Evolutionary conservation across 306 rosid species (phyloP), one percentile per base, ranked within the genome.

Genomic region (Cicer chorassanicum): DNA sequence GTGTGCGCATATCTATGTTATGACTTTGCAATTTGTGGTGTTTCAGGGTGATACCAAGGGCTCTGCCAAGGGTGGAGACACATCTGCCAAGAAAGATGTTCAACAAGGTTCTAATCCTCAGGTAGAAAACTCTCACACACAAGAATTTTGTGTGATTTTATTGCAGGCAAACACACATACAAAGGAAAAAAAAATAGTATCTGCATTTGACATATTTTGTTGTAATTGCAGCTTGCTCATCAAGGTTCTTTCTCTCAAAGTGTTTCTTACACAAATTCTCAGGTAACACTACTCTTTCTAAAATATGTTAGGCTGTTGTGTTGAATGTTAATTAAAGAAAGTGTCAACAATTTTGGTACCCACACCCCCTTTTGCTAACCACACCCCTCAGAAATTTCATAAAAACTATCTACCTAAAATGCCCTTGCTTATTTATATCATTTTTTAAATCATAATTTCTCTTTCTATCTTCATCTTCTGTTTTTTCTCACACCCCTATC

Each of bases 1-100:
- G 1, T 69, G 1, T 46, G 21, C 19, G 0, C 9, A 1, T 45
- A 57, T 51, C 38, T 51, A 56, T 82, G 76, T 9, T 59, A 51
- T 16, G 39, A 21, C 9, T 72, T 82, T 65, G 55, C 19, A 53
- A 70, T 65, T 19, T 67, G 65, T 84, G 74, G 70, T 56, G 71
- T 70, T 63, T n/a, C 45, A 95, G 99, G 99, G 96, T 77, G 99
- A 95, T 79, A 88, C 99, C 13, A 95, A 90, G 89, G 98, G 96
- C 11, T 86, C 93, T 2, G 91, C 86, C 16, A 95, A 92, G 83
- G 90, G 89, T 76, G 99, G 97, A 74, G 98, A 95, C 1, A 7
- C 88, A 40, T 90, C 98, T 75, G 73, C 84, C 41, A 92, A 87
- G 84, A 92, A 88, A 74, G 97, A 92, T 45, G 88, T 62, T 84